phyloP scores from a whole-genome alignment of 768 basidiomycete genomes.

The Macrolepiota fuliginosa region DNA sequence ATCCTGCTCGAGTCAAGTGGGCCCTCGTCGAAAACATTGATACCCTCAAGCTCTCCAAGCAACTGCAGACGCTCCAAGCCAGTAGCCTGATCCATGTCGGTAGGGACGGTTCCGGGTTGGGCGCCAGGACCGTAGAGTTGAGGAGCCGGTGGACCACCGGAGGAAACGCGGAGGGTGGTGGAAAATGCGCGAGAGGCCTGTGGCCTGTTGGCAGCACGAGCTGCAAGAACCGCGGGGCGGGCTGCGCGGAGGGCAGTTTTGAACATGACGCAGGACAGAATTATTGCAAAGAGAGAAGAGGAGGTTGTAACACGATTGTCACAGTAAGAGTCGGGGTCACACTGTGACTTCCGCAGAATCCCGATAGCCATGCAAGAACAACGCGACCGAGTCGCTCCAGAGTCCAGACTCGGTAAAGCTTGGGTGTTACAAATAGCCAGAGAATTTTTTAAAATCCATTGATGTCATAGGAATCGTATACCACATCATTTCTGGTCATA shows the following conservation, averaged over 20 bases:
- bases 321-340: slow-evolving; percentile 18
- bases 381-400: neutral
- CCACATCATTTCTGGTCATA: neutral
- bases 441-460: slow-evolving; percentile 2
- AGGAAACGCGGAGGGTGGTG: slow-evolving; percentile 49
- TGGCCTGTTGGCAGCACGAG: slow-evolving; percentile 34
- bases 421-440: neutral
- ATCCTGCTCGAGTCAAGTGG: slow-evolving; percentile 82
- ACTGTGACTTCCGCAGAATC: slow-evolving; percentile 27
- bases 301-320: slow-evolving; percentile 19
- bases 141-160: slow-evolving; percentile 58
- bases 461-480: neutral
- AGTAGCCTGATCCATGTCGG: slow-evolving; percentile 88
- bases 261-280: slow-evolving; percentile 32
- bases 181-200: slow-evolving; percentile 56
- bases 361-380: slow-evolving; percentile 18
- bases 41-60: slow-evolving; percentile 82
- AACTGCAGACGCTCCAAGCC: slow-evolving; percentile 96
- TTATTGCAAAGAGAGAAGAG: slow-evolving; percentile 17
- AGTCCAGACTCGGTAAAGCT: neutral
- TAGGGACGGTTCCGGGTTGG: slow-evolving; percentile 73
- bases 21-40: slow-evolving; percentile 86
- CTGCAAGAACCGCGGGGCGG: slow-evolving; percentile 39
- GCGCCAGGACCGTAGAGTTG: slow-evolving; percentile 70
- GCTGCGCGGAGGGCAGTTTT: slow-evolving; percentile 44